Base-by-base conservation (phyloP, 2,329 filamentous ascomycete genomes). In the Botrytis deweyae region DNA sequence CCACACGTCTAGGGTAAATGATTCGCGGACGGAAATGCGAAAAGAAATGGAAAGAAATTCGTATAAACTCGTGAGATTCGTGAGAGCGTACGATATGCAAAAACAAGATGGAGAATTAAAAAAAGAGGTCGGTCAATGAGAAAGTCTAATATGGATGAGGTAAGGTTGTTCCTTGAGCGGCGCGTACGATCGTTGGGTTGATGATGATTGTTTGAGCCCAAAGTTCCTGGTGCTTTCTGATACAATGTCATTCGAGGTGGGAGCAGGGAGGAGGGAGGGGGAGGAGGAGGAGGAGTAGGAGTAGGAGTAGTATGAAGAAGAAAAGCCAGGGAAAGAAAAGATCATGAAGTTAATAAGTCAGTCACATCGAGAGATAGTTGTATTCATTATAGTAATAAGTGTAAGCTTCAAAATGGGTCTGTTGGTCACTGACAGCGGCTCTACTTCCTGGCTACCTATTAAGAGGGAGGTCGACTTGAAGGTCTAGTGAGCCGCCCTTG, bases 371-470 rank as follows among this genome's bases (percentile, higher is more conserved):
- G n/a, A 69, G 46, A 58, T 29, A 29, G 33, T 55, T 65, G 33
- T 3, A 38, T 69, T 22, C 46, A 40, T 49, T n/a, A 22, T 42
- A 42, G 33, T 40, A 33, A 33, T 33, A 33, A 33, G 33, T 33
- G 33, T 33, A 55, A 55, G n/a, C n/a, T 40, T 55, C 36, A 12
- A 33, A 40, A 52, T 38, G 33, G 29, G 65, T n/a, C 44, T 70
- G 70, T 65, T 72, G 65, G 65, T 67, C n/a, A 59, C 20, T 49
- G 62, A 67, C 62, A 67, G 63, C 70, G 70, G 62, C 52, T 70
- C 67, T 59, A 29, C 49, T 36, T 49, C 40, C 29, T 20, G 52
- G 40, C 58, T 62, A 29, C 29, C 29, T 29, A 33, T 62, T 33
- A 20, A 25, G 33, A 59, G n/a, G 46, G 42, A 59, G 61, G 62